Evolutionary conservation across 106 monocot species (phyloP), one percentile per base, ranked within the genome.

Genomic region (Chionographis japonica): DNA sequence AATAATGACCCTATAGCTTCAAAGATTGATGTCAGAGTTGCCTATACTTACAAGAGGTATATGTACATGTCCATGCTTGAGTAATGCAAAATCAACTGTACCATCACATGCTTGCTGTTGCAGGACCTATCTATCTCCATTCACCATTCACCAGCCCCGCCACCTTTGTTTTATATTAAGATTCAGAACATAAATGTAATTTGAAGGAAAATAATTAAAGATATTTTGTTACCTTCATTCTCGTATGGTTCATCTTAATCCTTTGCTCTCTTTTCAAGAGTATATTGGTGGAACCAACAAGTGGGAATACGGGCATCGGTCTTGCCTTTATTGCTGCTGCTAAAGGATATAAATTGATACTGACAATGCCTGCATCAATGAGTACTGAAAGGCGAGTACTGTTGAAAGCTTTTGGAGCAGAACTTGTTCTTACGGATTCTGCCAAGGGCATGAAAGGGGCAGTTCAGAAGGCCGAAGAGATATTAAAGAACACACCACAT

Each of bases 291-390:
- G 95, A 95, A 67, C 82, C 92, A 65, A 95, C 92, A 68, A 95
- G 95, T 73, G 95, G 95, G 51, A 95, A 92, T 63, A 95, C 95
- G 16, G 92, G 95, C 54, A 97, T 97, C 66, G 95, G 89, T 27
- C 92, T 97, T 78, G 95, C 95, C 38, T 95, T 95, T 76, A 92
- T 95, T 69, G 92, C 95, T 66, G 95, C 95, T 74, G 72, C 95
- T 11, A 95, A 80, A 85, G 95, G 95, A 62, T 95, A 92, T 58
- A 95, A 92, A 61, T 58, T 95, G 53, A 95, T 95, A 12, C 69
- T 95, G 73, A 95, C 95, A 56, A 95, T 95, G 95, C 95, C 95
- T 68, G 83, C 95, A 63, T 95, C 92, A 17, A 95, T 95, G 95
- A 95, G 95, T 49, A 92, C 81, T 8, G 95, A 95, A 77, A 92